Evolutionary conservation across 2,329 filamentous ascomycete species (phyloP), one percentile per base, ranked within the genome.

Genomic region (Cytospora leucostoma): DNA sequence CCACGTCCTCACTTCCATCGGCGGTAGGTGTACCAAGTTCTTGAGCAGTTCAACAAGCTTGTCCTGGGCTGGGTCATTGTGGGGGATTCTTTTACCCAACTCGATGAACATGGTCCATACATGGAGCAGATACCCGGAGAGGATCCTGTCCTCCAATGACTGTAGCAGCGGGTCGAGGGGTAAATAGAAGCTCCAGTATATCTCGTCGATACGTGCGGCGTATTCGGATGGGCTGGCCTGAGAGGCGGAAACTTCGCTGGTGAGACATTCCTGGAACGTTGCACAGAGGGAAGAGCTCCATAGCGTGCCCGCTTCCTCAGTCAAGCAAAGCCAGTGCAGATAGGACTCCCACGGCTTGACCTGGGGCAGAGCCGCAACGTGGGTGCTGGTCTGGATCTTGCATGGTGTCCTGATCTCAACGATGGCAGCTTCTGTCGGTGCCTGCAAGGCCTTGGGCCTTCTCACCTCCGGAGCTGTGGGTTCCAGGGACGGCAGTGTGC

Each of bases 181-280:
- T 27, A 65, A 55, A 37, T 65, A 65, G n/a, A 63, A 65, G 57
- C 64, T 65, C 64, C 64, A 65, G 61, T 65, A 65, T n/a, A 65
- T 59, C 53, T 65, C 64, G 49, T 65, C 64, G 17, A 65, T 63
- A 38, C 64, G 61, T 11, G 56, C 61, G 21, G 64, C 64, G 40
- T 62, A 57, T 17, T 63, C 64, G 17, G 64, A 47, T 10, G 64
- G 53, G 17, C 27, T 63, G 21, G 35, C n/a, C 21, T 33, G n/a
- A 27, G 33, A 32, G 7, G 40, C 50, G 27, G 52, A 50, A 40
- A 51, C 38, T 19, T 47, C 37, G 3, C 47, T 51, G 10, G 11
- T 37, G 0, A 65, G 60, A 37, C 63, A 65, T n/a, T 65, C 60
- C 15, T 53, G 60, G 38, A 65, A 65, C 33, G 60, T 62, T 8